phyloP scores from a whole-genome alignment of 495 filamentous ascomycete species.

The Podospora bellae-mahoneyi region DNA sequence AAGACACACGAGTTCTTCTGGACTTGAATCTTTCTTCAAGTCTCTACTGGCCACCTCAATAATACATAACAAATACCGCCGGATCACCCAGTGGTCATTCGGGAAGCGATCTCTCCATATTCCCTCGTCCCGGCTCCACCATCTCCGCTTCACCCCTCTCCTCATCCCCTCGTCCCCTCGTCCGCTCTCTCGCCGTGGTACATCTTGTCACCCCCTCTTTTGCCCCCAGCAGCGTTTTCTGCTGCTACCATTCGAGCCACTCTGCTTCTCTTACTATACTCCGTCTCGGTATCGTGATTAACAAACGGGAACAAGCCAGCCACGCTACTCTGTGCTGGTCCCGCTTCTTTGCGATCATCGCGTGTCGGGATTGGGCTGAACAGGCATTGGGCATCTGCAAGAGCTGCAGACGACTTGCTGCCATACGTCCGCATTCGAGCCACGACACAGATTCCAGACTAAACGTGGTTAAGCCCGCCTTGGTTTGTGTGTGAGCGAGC shows the following conservation, averaged over 20 bases:
- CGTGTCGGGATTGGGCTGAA: slow-evolving; percentile 40
- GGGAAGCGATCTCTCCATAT: slow-evolving; percentile 13
- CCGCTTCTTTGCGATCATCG: slow-evolving; percentile 23
- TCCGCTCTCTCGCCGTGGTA: neutral
- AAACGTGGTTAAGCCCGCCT: slow-evolving; percentile 38
- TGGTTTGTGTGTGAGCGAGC: slow-evolving; percentile 24
- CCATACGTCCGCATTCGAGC: slow-evolving; percentile 57
- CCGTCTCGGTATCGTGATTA: neutral
- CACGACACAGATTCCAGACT: slow-evolving; percentile 51
- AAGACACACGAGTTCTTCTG: neutral
- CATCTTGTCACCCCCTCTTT: slow-evolving; percentile 6
- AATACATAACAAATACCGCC: neutral
- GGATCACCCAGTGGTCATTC: neutral
- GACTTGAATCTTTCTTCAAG: neutral
- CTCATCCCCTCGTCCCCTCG: slow-evolving; percentile 8
- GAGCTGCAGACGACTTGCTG: slow-evolving; percentile 47
- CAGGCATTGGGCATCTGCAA: slow-evolving; percentile 49
- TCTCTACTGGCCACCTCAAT: neutral
- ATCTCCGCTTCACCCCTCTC: slow-evolving; percentile 1
- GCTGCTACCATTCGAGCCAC: neutral
- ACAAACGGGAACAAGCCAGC: slow-evolving; percentile 22
- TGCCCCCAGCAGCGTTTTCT: slow-evolving; percentile 8
- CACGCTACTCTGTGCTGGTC: slow-evolving; percentile 18
- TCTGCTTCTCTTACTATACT: neutral
- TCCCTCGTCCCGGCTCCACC: slow-evolving; percentile 11